Base-by-base conservation (phyloP, 2,329 filamentous ascomycete genomes). In the Colletotrichum sp. region DNA sequence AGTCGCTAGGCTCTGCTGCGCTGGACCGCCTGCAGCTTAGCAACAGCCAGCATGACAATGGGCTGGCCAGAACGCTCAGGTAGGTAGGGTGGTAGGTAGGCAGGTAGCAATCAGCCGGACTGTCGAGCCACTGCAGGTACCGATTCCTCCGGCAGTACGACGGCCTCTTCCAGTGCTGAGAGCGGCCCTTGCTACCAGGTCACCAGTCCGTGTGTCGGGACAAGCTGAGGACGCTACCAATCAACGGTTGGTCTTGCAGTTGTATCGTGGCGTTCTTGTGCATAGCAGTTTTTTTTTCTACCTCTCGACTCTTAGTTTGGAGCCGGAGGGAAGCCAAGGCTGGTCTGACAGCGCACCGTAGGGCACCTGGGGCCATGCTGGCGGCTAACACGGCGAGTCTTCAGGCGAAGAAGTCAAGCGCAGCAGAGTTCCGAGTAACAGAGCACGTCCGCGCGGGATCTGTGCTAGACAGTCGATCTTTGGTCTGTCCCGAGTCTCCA, bases 141-240 rank as follows among this genome's bases (percentile, higher is more conserved):
- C 70, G 48, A 68, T 72, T 71, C 55, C 69, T 68, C 73, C 69
- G 73, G 69, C 69, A 70, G n/a, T 66, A 72, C 73, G 55, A 58
- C 69, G 58, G 73, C 65, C 43, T 73, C 58, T 61, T 26, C 43
- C 43, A 65, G 70, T 48, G 48, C 64, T 52, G 36, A 73, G 70
- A 65, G 34, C 56, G 70, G 58, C 43, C 70, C 56, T 69, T 73
- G 73, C 73, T n/a, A 69, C 32, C 68, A 43, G 56, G 43, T 65
- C 34, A 69, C 48, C 64, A 68, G 73, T 75, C 58, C 58, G 65
- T 72, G 72, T 68, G 34, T 43, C 58, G 48, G 70, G 32, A 70
- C 34, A 21, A 48, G 43, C 9, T 30, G n/a, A 64, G 38, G 61
- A 68, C 16, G 38, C 70, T 48, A 65, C 21, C 18, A 52, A 64